phyloP scores from a whole-genome alignment of 202 grass and related monocot genomes.

The Alloteropsis angusta region DNA sequence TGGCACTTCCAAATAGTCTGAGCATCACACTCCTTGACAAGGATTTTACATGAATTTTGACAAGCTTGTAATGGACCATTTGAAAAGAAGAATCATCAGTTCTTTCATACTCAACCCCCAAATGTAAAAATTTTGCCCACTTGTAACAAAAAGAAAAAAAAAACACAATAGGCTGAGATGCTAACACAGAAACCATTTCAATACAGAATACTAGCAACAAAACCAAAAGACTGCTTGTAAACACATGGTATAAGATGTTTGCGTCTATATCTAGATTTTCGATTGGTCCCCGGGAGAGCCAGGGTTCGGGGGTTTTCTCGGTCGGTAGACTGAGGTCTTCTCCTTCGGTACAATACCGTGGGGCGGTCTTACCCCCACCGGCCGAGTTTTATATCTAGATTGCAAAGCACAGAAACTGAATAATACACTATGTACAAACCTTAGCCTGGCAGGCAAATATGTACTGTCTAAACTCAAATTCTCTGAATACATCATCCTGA shows the following conservation, averaged over 20 bases:
- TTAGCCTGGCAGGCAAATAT: slow-evolving; percentile 98
- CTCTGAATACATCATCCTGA: slow-evolving; percentile 86
- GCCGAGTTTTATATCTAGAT: not conserved
- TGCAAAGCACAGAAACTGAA: slow-evolving; percentile 12
- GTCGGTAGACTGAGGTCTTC: too few species aligned
- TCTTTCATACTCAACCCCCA: not conserved
- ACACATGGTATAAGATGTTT: not conserved
- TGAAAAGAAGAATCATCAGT: not conserved
- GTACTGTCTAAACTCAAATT: slow-evolving; percentile 99
- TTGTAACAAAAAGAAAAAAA: not conserved
- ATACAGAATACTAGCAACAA: not conserved
- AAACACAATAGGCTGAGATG: not conserved
- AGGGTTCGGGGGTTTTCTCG: too few species aligned
- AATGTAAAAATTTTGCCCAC: not conserved
- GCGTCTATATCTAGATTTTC: not conserved
- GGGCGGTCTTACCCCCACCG: too few species aligned
- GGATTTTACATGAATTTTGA: not conserved
- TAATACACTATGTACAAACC: slow-evolving; percentile 42
- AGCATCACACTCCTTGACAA: not conserved
- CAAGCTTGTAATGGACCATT: not conserved
- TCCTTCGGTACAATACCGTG: too few species aligned
- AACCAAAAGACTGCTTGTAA: not conserved
- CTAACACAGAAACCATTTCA: slow-evolving; percentile 6
- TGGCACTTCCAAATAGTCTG: not conserved
- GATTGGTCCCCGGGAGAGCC: too few species aligned